Percentiles rank a stretch among this genome's conserved stretches.
Evolutionary conservation across 169 alveolate species (phyloP).

Genomic region (Plasmodium coatneyi): DNA sequence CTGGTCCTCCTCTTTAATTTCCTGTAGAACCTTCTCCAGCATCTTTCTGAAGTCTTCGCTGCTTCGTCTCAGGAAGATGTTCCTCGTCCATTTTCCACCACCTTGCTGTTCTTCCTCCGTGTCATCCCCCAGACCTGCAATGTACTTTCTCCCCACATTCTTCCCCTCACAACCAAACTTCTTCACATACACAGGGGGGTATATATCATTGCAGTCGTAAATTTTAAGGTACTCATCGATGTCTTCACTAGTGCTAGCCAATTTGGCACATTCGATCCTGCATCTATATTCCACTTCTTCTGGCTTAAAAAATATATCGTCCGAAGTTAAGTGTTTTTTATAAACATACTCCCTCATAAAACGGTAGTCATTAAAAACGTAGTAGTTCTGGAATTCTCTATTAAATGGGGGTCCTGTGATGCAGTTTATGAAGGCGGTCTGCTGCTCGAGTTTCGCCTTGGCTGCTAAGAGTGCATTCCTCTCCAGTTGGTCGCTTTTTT

Average conservation of each 20-base stretch:
- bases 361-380: conserved; percentile 35
- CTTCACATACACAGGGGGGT: conserved; percentile 52
- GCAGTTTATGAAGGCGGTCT: background rate
- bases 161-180: background rate
- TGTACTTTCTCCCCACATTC: background rate
- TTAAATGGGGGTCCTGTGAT: background rate
- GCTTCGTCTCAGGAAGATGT: background rate
- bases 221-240: conserved; percentile 25
- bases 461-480: background rate
- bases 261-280: conserved; percentile 2
- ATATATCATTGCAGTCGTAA: conserved; percentile 21
- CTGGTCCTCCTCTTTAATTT: conserved; percentile 38
- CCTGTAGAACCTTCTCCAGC: conserved; percentile 14
- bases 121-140: too few species aligned
- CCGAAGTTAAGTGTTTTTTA: conserved; percentile 21
- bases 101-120: background rate
- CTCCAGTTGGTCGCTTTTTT: conserved; percentile 1
- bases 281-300: conserved; percentile 1
- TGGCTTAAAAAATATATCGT: conserved; percentile 63
- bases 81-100: background rate
- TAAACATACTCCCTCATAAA: conserved; percentile 47
- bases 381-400: conserved; percentile 27
- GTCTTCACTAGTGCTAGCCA: conserved; percentile 24
- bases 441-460: background rate
- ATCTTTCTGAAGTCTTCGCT: conserved; percentile 12